Percentiles rank a stretch among this genome's conserved stretches.
Conservation (phyloP, 1,284 basidiomycete species). For the Ceratobasidium sp. region DNA sequence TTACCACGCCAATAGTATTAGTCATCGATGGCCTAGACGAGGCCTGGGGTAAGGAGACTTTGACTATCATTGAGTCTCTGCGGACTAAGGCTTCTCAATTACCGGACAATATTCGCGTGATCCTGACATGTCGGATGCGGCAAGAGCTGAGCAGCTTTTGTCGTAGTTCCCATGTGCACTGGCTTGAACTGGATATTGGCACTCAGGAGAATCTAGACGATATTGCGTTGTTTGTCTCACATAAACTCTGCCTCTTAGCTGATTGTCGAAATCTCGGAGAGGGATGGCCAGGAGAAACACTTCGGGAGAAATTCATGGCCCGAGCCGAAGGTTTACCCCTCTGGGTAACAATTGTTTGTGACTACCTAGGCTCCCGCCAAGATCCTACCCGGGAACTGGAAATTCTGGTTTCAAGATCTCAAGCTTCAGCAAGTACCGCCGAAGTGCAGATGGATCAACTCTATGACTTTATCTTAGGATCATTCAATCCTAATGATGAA, state of each 20-base stretch:
- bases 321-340: background rate
- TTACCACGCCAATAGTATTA: background rate
- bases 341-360: background rate
- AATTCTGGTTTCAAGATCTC: conserved; percentile 15
- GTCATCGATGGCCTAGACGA: conserved; percentile 11
- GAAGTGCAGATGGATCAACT: conserved; percentile 45
- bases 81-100: background rate
- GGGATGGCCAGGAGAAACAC: background rate
- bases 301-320: background rate
- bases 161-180: background rate
- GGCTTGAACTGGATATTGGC: background rate
- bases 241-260: background rate
- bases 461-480: conserved; percentile 45
- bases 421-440: conserved; percentile 3
- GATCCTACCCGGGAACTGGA: conserved; percentile 43
- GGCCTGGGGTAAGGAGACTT: background rate
- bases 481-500: conserved; percentile 45
- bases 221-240: background rate
- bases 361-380: conserved; percentile 38
- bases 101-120: background rate
- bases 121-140: background rate
- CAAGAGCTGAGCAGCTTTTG: conserved; percentile 4
- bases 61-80: background rate
- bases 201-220: conserved; percentile 1
- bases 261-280: background rate